Evolutionary conservation across 108 stramenopile genomes (phyloP).

Genomic region (Heterococcus sp.): DNA sequence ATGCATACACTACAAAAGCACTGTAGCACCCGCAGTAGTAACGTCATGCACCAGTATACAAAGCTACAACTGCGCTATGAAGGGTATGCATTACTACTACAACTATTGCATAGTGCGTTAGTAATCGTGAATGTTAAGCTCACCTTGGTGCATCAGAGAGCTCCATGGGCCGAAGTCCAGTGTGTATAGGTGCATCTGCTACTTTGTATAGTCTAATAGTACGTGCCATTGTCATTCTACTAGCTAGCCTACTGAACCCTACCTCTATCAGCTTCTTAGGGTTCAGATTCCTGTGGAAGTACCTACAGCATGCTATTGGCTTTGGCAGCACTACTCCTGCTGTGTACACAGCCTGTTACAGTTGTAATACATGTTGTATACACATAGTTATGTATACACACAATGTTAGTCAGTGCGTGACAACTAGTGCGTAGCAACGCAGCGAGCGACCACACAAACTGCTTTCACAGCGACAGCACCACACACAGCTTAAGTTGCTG

Average conservation of each 20-base stretch:
- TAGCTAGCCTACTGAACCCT: constrained; percentile 77
- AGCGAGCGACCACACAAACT: neutral
- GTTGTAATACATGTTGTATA: constrained; percentile 58
- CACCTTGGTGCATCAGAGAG: neutral
- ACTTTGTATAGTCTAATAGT: constrained; percentile 77
- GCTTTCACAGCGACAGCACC: too few relatives aligned
- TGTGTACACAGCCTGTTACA: constrained; percentile 95
- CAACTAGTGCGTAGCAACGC: too few relatives aligned
- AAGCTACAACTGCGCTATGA: too few relatives aligned
- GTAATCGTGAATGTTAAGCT: neutral
- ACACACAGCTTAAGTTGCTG: too few relatives aligned
- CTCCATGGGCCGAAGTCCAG: neutral
- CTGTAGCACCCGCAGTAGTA: too few relatives aligned
- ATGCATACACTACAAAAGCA: too few relatives aligned
- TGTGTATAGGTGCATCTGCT: constrained; percentile 55
- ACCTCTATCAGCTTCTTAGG: constrained; percentile 91
- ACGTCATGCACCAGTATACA: too few relatives aligned
- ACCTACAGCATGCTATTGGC: constrained; percentile 83
- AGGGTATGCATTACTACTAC: too few relatives aligned
- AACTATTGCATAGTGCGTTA: too few relatives aligned
- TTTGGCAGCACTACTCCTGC: constrained; percentile 92
- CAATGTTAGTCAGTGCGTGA: neutral
- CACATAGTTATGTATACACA: neutral
- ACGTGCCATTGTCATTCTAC: constrained; percentile 90
- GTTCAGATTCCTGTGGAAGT: constrained; percentile 89